A percentile compares a stretch with the other conserved stretches of the same genome.
Conservation (phyloP, 108 stramenopile genomes). For the Skeletonema marinoi region DNA sequence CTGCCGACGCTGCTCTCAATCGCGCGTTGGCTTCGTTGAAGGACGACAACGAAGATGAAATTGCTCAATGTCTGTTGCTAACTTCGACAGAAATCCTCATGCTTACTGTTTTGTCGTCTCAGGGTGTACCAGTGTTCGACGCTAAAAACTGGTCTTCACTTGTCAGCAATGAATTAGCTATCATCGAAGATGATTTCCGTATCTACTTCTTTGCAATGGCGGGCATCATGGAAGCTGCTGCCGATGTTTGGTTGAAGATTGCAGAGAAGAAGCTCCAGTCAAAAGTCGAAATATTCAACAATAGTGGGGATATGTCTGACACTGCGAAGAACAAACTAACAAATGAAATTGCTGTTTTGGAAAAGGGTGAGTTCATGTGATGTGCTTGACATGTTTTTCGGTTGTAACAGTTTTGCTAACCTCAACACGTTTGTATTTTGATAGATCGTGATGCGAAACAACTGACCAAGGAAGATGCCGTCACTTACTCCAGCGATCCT, state of each 20-base stretch:
- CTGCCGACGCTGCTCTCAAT: conserved; percentile 42
- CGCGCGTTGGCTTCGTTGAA: conserved; percentile 26
- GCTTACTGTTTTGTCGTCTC: conserved; percentile 55
- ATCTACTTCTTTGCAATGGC: conserved; percentile 47
- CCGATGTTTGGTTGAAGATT: conserved; percentile 45
- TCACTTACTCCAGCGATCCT: conserved; percentile 36
- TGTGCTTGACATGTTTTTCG: background rate
- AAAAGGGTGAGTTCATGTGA: conserved; percentile 20
- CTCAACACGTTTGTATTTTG: background rate
- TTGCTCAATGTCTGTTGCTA: conserved; percentile 28
- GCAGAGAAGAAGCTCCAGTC: conserved; percentile 33
- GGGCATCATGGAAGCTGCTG: conserved; percentile 35
- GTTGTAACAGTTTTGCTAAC: background rate
- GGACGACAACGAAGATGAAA: conserved; percentile 17
- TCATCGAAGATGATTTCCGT: conserved; percentile 24
- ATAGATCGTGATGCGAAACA: conserved; percentile 2
- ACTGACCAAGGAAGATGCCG: conserved; percentile 28
- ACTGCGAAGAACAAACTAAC: conserved; percentile 7
- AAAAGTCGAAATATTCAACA: conserved; percentile 1
- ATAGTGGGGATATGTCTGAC: conserved; percentile 8
- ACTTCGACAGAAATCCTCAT: conserved; percentile 61
- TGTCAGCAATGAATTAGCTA: conserved; percentile 25
- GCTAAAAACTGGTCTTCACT: conserved; percentile 46
- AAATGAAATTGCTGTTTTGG: conserved; percentile 29
- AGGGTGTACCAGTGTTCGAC: conserved; percentile 60